Base-by-base conservation (phyloP, 768 basidiomycete species). In the Boletellus sp. region DNA sequence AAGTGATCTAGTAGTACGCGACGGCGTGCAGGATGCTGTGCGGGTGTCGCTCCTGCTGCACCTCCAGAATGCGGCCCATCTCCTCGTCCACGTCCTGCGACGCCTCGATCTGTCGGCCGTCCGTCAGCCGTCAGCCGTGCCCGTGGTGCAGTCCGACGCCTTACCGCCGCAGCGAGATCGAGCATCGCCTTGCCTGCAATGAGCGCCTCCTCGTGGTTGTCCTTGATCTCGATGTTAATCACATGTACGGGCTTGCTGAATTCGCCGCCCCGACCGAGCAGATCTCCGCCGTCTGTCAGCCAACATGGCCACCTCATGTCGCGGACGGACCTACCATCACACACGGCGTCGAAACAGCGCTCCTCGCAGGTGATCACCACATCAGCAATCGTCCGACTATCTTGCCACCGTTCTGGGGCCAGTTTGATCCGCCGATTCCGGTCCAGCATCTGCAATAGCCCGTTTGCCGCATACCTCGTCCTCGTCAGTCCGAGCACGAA, bases 281-380 rank as follows among this genome's bases (percentile, higher is more conserved):
- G 73, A 71, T 99, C 96, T 93, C 53, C 43, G 17, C 33, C 39
- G 47, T 42, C 40, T 35, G 39, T 58, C 54, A 57, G 47, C 31
- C 59, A 37, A 44, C 46, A 51, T 40, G 45, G 20, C 28, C 7
- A 31, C 47, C 40, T 53, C 52, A 42, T 54, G 24, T 38, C 33
- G 34, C 44, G 48, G 51, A 54, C 38, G 28, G 48, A 66, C 81
- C 62, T 60, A 96, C 96, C 96, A 68, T 98, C 96, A 65, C 94
- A 96, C 17, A 99, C 96, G 1, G 93, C 89, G 65, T 99, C 96
- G 67, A 94, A 99, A 68, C 96, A 99, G 46, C 95, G 83, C 67
- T 99, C 96, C 72, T 98, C 96, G 67, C 96, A 99, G 6, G 96
- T 99, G 62, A 99, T 94, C 19, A 99, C 96, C 19, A 99, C 78